Evolutionary conservation across 1,139 yeast species (phyloP), one percentile per base, ranked within the genome.

Genomic region (Nakaseomyces sp.): DNA sequence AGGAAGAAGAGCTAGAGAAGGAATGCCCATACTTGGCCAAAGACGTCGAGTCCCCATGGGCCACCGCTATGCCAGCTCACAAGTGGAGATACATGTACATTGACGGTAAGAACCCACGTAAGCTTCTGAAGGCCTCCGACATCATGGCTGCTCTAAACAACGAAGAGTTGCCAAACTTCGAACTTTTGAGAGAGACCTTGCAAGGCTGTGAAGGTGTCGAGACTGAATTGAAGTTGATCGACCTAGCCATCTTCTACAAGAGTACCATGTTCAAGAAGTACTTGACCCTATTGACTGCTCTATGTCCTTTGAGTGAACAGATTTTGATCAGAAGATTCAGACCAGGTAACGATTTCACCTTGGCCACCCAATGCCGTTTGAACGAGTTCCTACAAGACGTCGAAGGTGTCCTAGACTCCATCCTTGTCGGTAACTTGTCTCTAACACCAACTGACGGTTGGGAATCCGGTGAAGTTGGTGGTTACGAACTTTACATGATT

Each of bases 291-390:
- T 63, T 89, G 4, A 83, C 96, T 0, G 73, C 79, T n/a, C 60
- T 88, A 45, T 67, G 73, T 2, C 78, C 84, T 7, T 68, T 78
- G 8, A 73, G 81, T 36, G 86, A 84, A 47, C 85, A 83, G 53
- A 67, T 84, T 1, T 60, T 88, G 33, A 74, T 83, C 2, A 76
- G 99, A 58, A 71, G 97, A 51, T 93, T 93, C 67, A 76, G 98
- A 54, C 98, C 96, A 0, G 98, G 97, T 1, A 79, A 78, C 32
- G 99, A 93, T 63, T 93, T 86, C 63, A 89, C 91, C 3, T 70
- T 93, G 42, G 98, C 98, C 1, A 86, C 97, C 0, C 75, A 85
- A 9, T 70, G 81, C 4, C 81, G 77, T 37, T 68, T 71, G 37
- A 65, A 71, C 17, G 57, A 58, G 15, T 68, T 63, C 9, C 62